Evolutionary conservation across 306 rosid genomes (phyloP), one percentile per base, ranked within the genome.

Genomic region (Cucumis melo): DNA sequence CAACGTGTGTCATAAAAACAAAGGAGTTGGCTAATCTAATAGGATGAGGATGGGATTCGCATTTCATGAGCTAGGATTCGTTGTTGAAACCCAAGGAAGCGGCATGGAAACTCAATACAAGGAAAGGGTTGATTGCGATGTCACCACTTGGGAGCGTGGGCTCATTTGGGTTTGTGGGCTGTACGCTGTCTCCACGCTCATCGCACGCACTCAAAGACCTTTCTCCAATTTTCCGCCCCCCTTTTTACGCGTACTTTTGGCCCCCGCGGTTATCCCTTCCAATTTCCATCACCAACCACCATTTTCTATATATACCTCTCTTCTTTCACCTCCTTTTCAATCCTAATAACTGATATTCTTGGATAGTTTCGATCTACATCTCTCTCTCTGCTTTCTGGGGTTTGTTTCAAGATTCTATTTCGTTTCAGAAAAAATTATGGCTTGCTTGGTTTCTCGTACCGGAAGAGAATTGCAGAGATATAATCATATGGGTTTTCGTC

Each of bases 381-480:
- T 38, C 63, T 38, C 63, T 38, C 63, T 63, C 67, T 74, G 57
- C 16, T 67, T 50, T 41, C 55, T 21, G 54, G 74, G 74, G 0
- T 67, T 67, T 19, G 6, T 68, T 48, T 27, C 58, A 27, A 44
- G 36, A 11, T 44, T 71, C 75, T 46, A 41, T 38, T 15, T 7
- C 13, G 10, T 13, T 48, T 63, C 27, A 41, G 21, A 34, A 19
- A 36, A 32, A 23, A 27, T 20, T 20, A 91, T 93, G 94, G 86
- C 83, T 77, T 92, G 97, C 62, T 51, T 94, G 85, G 89, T 88
- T 66, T 89, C 99, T 79, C 95, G 99, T 8, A 80, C 97, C 0
- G 99, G 97, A 81, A 87, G 99, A 54, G 89, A 90, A 72, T 85
- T 88, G 84, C 99, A 94, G 83, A 84, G 99, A 67, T 94, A 94